Evolutionary conservation across 164 flowering plant genomes (phyloP).

Genomic region (Amborella trichopoda): DNA sequence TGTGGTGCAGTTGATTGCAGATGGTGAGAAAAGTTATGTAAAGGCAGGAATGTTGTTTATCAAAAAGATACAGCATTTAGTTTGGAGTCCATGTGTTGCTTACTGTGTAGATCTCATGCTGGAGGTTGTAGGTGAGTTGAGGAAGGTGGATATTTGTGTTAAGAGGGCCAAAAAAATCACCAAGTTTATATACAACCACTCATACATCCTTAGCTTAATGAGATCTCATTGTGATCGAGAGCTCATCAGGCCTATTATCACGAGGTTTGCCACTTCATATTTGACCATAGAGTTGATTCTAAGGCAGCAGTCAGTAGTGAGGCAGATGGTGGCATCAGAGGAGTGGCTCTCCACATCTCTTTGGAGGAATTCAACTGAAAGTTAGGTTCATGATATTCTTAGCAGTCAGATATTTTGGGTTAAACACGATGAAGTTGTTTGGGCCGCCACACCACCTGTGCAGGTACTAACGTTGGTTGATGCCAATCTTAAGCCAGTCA

Average conservation of each 20-base stretch:
- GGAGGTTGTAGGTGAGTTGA: constrained; percentile 50
- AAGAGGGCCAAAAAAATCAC: constrained; percentile 57
- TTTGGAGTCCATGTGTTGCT: constrained; percentile 80
- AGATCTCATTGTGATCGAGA: constrained; percentile 59
- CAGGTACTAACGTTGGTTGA: too few species aligned
- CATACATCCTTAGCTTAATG: constrained; percentile 57
- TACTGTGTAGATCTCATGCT: constrained; percentile 55
- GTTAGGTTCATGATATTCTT: too few species aligned
- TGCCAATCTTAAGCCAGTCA: too few species aligned
- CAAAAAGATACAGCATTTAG: constrained; percentile 48
- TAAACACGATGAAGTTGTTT: too few species aligned
- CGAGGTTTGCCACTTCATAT: constrained; percentile 43
- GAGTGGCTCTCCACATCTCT: too few species aligned
- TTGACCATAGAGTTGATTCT: constrained; percentile 13
- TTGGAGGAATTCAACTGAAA: too few species aligned
- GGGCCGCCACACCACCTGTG: too few species aligned
- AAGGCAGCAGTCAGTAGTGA: not conserved
- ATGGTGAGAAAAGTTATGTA: constrained; percentile 34
- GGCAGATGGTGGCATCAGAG: not conserved
- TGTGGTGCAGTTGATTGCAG: constrained; percentile 75
- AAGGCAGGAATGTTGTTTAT: constrained; percentile 74
- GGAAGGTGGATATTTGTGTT: constrained; percentile 51
- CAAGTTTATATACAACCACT: constrained; percentile 59
- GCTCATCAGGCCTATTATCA: constrained; percentile 51
- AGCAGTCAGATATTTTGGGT: too few species aligned